A percentile compares a stretch with the other conserved stretches of the same genome.
Evolutionary conservation across 495 filamentous ascomycete genomes (phyloP).

Genomic region (Lichenothelia convexa): DNA sequence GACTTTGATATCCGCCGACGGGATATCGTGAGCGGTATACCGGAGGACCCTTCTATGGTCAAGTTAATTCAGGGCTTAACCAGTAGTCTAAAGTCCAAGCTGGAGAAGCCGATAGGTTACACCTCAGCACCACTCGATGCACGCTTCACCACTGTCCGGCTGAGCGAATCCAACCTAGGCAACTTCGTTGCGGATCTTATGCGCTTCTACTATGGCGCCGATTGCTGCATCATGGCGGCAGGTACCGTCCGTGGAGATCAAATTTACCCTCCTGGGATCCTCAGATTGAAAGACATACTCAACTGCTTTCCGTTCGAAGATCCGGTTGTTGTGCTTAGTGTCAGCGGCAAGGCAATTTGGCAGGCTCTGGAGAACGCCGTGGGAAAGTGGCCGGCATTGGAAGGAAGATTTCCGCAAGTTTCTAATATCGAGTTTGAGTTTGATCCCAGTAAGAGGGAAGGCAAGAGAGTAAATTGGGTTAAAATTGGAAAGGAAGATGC

Average conservation of each 20-base stretch:
- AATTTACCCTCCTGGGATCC: slow-evolving; percentile 62
- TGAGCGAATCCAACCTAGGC: slow-evolving; percentile 61
- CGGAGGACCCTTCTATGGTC: slow-evolving; percentile 36
- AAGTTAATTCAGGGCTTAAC: slow-evolving; percentile 49
- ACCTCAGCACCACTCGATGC: slow-evolving; percentile 65
- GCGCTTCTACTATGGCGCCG: slow-evolving; percentile 59
- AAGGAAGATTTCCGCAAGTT: slow-evolving; percentile 68
- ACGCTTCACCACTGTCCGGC: slow-evolving; percentile 64
- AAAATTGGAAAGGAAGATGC: slow-evolving; percentile 40
- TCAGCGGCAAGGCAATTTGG: slow-evolving; percentile 45
- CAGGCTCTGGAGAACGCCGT: slow-evolving; percentile 72
- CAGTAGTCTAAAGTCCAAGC: slow-evolving; percentile 46
- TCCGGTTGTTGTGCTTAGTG: slow-evolving; percentile 58
- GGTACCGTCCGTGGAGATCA: slow-evolving; percentile 86
- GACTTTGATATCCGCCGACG: slow-evolving; percentile 58
- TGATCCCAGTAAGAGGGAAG: slow-evolving; percentile 37
- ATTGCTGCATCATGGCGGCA: slow-evolving; percentile 68
- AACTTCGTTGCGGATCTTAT: slow-evolving; percentile 88
- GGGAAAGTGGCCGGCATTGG: slow-evolving; percentile 59
- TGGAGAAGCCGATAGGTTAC: slow-evolving; percentile 70
- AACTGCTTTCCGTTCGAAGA: slow-evolving; percentile 77
- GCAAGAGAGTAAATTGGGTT: slow-evolving; percentile 42
- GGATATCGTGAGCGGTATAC: slow-evolving; percentile 48
- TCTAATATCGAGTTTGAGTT: slow-evolving; percentile 60
- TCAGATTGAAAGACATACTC: slow-evolving; percentile 55